Percentiles rank a stretch among this genome's conserved stretches.
Evolutionary conservation across 1,284 basidiomycete species (phyloP).

Genomic region (Coriolopsis trogii): DNA sequence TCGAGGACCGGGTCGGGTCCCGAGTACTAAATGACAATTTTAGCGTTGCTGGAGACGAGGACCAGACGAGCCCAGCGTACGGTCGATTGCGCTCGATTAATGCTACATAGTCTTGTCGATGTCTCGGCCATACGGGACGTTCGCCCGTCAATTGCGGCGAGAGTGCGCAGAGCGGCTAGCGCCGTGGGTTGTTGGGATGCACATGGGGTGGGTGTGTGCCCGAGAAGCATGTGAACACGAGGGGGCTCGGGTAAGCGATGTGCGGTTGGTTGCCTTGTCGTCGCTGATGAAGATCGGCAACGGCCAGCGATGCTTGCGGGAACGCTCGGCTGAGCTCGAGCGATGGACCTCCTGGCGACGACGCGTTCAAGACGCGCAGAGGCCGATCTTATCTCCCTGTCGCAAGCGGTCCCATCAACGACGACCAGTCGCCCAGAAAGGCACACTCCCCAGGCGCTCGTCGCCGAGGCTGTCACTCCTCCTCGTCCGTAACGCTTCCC

Average conservation of each 20-base stretch:
- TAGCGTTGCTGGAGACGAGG: too few species aligned
- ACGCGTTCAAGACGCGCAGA: not conserved
- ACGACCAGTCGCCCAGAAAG: slow-evolving; percentile 11
- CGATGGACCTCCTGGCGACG: slow-evolving; percentile 16
- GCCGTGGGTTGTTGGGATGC: slow-evolving; percentile 9
- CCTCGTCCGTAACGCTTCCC: not conserved
- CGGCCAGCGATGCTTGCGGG: slow-evolving; percentile 20
- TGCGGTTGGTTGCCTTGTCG: slow-evolving; percentile 23
- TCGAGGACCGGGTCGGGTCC: not conserved
- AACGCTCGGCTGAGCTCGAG: slow-evolving; percentile 21
- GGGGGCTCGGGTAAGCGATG: slow-evolving; percentile 13
- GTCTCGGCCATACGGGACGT: slow-evolving; percentile 1
- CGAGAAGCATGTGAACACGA: slow-evolving; percentile 15
- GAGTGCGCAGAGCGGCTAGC: slow-evolving; percentile 15
- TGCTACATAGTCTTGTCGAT: not conserved
- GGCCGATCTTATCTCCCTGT: slow-evolving; percentile 20
- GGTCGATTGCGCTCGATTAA: not conserved
- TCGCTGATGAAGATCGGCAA: slow-evolving; percentile 27
- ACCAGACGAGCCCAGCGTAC: too few species aligned
- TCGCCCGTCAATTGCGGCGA: slow-evolving; percentile 13
- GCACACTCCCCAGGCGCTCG: too few species aligned
- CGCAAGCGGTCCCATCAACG: slow-evolving; percentile 25
- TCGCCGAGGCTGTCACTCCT: too few species aligned
- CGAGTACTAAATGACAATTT: slow-evolving; percentile 4
- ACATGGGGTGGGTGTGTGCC: slow-evolving; percentile 10